Conservation (phyloP, 2,329 filamentous ascomycete species). For the Laburnicola sp. region DNA sequence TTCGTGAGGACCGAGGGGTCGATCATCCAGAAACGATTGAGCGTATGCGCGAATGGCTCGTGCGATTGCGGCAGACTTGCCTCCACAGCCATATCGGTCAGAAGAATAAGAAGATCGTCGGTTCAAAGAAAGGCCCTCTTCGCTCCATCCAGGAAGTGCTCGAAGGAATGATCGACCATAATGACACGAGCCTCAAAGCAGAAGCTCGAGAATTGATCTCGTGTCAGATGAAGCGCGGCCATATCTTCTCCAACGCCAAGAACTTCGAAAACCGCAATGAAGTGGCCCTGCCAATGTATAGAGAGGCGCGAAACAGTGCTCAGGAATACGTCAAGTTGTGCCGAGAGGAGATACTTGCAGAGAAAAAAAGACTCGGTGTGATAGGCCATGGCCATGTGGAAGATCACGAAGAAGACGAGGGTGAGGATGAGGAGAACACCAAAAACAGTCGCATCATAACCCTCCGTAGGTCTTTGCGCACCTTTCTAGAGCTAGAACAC, state of each 20-base stretch:
- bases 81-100: constrained; percentile 81
- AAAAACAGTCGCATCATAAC: constrained; percentile 56
- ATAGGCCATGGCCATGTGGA: constrained; percentile 21
- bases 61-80: constrained; percentile 76
- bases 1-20: constrained; percentile 65
- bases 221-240: constrained; percentile 69
- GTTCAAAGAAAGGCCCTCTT: constrained; percentile 65
- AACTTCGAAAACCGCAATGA: constrained; percentile 56
- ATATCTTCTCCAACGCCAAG: constrained; percentile 76
- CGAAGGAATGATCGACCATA: constrained; percentile 88
- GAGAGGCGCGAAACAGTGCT: constrained; percentile 49
- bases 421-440: constrained; percentile 39
- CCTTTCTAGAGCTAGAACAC: constrained; percentile 77
- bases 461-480: constrained; percentile 68
- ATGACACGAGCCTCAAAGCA: constrained; percentile 65
- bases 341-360: constrained; percentile 61
- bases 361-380: constrained; percentile 48
- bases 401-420: constrained; percentile 41
- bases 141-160: constrained; percentile 85
- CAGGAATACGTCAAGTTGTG: constrained; percentile 63
- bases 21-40: constrained; percentile 62
- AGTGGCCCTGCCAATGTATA: constrained; percentile 73
- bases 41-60: constrained; percentile 78
- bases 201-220: constrained; percentile 71
- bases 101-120: constrained; percentile 65